phyloP scores from a whole-genome alignment of 2,329 filamentous ascomycete genomes.

The Annulohypoxylon truncatum region DNA sequence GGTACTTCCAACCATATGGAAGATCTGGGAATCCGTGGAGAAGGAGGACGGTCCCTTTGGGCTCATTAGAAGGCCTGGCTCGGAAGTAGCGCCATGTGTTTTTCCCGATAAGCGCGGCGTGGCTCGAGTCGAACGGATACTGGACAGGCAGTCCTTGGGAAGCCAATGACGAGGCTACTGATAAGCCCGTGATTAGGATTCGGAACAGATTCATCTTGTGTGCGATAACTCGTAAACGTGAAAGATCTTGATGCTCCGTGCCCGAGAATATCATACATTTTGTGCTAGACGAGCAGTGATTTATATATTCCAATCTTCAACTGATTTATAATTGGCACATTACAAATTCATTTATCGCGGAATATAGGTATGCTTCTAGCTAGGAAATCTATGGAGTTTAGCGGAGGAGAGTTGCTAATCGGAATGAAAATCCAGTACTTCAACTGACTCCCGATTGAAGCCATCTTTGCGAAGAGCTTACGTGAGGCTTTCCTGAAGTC shows the following conservation, averaged over 20 bases:
- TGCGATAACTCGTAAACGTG: background rate
- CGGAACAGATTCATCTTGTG: constrained; percentile 3
- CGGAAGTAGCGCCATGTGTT: constrained; percentile 25
- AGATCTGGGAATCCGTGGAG: constrained; percentile 62
- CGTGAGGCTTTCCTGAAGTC: background rate
- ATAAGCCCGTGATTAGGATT: background rate
- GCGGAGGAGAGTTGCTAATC: background rate
- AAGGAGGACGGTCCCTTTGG: constrained; percentile 32
- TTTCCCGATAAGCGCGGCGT: constrained; percentile 16
- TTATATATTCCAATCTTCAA: constrained; percentile 2
- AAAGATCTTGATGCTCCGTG: background rate
- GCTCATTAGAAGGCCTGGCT: constrained; percentile 14
- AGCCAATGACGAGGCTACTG: background rate
- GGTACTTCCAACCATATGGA: constrained; percentile 75
- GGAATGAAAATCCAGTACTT: background rate
- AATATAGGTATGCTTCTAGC: background rate
- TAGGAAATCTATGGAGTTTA: background rate
- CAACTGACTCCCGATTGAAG: background rate
- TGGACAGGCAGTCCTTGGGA: constrained; percentile 1
- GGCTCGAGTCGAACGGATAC: constrained; percentile 23
- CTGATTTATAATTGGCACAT: constrained; percentile 15
- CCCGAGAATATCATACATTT: background rate
- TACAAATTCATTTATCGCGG: constrained; percentile 1
- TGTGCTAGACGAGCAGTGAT: background rate
- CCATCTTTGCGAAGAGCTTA: background rate